phyloP scores from a whole-genome alignment of 1,284 basidiomycete genomes.

The Phlebopus sp. region DNA sequence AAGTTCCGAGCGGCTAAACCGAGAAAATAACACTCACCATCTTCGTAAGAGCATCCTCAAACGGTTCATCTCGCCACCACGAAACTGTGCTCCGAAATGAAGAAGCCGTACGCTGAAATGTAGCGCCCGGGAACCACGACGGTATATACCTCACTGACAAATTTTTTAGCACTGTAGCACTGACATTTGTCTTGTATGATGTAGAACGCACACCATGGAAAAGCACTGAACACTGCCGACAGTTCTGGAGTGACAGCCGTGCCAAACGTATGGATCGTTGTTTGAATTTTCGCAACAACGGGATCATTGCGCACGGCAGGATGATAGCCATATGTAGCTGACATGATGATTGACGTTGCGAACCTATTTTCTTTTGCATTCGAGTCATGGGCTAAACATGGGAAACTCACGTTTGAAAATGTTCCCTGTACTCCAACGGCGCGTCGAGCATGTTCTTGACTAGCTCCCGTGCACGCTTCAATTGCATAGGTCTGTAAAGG shows the following conservation, averaged over 20 bases:
- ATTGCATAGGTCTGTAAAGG: constrained; percentile 3
- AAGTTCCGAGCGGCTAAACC: no score
- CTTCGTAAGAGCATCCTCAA: not conserved
- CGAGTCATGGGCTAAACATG: not conserved
- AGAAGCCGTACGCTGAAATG: not conserved
- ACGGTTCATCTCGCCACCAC: not conserved
- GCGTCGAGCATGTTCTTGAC: not conserved
- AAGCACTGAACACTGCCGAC: not conserved
- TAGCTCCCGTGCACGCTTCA: not conserved
- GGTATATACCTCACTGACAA: not conserved
- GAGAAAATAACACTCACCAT: not conserved
- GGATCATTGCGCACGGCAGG: not conserved
- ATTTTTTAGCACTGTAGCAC: no score
- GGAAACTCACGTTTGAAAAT: constrained; percentile 3
- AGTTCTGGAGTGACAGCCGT: not conserved
- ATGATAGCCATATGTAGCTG: constrained; percentile 1
- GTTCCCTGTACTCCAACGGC: not conserved
- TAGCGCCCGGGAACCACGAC: constrained; percentile 1
- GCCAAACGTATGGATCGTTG: not conserved
- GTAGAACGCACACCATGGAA: not conserved
- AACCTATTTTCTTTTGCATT: not conserved
- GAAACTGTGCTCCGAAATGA: not conserved
- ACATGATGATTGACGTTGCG: not conserved
- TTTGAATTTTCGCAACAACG: not conserved
- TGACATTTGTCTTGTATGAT: no score